These are phyloP conservation scores for Discostella stelligeroides DNA, from an alignment of 108 stramenopile species.

Conservation along the genomic window DNA sequence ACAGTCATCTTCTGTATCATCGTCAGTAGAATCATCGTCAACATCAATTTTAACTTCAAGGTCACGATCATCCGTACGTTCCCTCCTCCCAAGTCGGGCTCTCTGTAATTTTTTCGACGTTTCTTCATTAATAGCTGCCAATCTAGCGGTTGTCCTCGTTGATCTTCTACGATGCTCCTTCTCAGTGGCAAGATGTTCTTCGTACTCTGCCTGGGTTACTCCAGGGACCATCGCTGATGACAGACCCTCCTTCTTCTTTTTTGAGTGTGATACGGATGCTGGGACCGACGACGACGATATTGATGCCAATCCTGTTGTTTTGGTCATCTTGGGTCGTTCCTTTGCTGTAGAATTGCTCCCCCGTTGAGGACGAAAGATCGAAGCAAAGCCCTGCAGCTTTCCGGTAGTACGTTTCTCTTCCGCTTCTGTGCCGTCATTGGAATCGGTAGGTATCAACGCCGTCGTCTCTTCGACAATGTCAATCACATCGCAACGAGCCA, in stretches of 20 bases:
- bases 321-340: not conserved
- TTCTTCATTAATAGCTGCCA: conserved; percentile 1
- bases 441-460: not conserved
- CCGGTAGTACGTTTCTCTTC: not conserved
- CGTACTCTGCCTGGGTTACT: conserved; percentile 9
- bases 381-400: not conserved
- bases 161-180: not conserved
- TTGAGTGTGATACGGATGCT: not conserved
- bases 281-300: no score
- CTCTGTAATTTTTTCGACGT: not conserved
- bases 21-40: conserved; percentile 8
- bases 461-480: not conserved
- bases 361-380: not conserved
- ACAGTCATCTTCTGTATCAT: conserved; percentile 2
- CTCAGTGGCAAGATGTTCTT: conserved; percentile 14
- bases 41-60: not conserved
- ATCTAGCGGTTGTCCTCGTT: not conserved
- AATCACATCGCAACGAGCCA: not conserved
- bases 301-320: not conserved
- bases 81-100: not conserved
- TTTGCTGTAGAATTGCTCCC: conserved; percentile 8
- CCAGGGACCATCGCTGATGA: not conserved
- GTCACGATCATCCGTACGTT: not conserved
- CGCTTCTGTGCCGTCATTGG: conserved; percentile 11
- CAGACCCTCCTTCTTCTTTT: not conserved